These are phyloP conservation scores for Hanseniaspora valbyensis DNA, from an alignment of 805 yeast genomes.

Conservation along the genomic window DNA sequence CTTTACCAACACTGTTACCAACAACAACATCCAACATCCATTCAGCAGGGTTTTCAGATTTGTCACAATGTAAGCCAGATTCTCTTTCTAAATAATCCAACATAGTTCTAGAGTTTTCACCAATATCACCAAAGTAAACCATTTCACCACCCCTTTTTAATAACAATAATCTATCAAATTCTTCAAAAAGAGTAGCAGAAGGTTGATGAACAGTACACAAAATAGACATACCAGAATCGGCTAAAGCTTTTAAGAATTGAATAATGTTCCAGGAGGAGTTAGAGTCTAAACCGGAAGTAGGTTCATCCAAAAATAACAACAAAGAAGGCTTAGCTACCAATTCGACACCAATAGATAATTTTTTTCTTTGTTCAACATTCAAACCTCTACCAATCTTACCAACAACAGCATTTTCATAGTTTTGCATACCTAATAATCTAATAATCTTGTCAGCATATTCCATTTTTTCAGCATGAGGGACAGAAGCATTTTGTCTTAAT, in stretches of 20 bases:
- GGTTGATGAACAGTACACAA: conserved; percentile 73
- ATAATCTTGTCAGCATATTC: conserved; percentile 62
- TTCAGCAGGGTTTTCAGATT: conserved; percentile 62
- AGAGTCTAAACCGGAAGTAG: conserved; percentile 61
- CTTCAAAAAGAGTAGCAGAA: conserved; percentile 55
- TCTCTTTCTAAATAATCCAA: conserved; percentile 57
- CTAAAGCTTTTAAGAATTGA: conserved; percentile 53
- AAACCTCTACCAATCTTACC: conserved; percentile 67
- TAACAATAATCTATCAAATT: conserved; percentile 56
- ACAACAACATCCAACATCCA: conserved; percentile 38
- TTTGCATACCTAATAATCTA: conserved; percentile 53
- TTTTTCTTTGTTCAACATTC: conserved; percentile 58
- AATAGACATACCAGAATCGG: conserved; percentile 63
- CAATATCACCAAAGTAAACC: conserved; percentile 74
- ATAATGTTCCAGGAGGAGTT: conserved; percentile 61
- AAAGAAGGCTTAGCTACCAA: conserved; percentile 58
- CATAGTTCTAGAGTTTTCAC: conserved; percentile 47
- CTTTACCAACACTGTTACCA: conserved; percentile 49
- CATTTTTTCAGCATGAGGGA: conserved; percentile 47
- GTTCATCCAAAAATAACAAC: conserved; percentile 56
- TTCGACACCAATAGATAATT: conserved; percentile 60
- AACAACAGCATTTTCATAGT: conserved; percentile 64
- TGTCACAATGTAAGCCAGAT: conserved; percentile 58
- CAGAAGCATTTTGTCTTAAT: conserved; percentile 52
- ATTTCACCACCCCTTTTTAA: conserved; percentile 68